Evolutionary conservation across 176 grass and related monocot genomes (phyloP), one percentile per base, ranked within the genome.

Genomic region (Triticum timopheevii): DNA sequence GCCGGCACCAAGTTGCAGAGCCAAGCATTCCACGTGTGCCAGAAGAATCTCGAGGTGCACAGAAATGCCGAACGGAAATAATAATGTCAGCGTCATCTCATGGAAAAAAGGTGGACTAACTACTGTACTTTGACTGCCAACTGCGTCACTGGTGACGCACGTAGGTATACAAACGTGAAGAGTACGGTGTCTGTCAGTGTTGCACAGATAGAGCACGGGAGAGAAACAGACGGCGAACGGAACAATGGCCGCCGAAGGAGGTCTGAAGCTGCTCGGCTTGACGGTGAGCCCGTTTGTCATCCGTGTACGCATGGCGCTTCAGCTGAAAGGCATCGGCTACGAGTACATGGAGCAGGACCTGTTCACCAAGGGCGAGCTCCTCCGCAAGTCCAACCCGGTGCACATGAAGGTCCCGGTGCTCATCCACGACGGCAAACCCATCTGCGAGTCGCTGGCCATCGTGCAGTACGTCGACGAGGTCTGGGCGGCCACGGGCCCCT

Each of bases 391-490:
- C 54, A 22, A 58, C 54, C 54, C 54, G 54, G 54, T 58, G 54
- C 7, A 58, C 54, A 58, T 19, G 54, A 58, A 58, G 54, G 54
- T 58, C 54, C 54, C 54, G 19, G 54, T 58, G 54, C 54, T 58
- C 54, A 58, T 58, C 54, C 54, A 22, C 81, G 68, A 20, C 10
- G 81, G 75, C 45, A 68, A 3, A 72, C 58, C 86, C 13, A n/a
- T 92, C 33, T 79, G 59, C 13, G 86, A 88, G 73, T 92, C 90
- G 9, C 50, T 81, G n/a, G 34, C 88, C 42, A 88, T 92, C 58
- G 4, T 92, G 2, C 74, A 91, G 86, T 91, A 91, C 68, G 77
- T 91, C n/a, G 77, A 91, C 6, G 90, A 91, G 63, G 80, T 64
- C 47, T 30, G 49, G 66, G 61, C 19, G 7, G 16, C 54, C 19